These are phyloP conservation scores for Solanum neorickii DNA, from an alignment of 257 asterid genomes.

Conservation along the genomic window DNA sequence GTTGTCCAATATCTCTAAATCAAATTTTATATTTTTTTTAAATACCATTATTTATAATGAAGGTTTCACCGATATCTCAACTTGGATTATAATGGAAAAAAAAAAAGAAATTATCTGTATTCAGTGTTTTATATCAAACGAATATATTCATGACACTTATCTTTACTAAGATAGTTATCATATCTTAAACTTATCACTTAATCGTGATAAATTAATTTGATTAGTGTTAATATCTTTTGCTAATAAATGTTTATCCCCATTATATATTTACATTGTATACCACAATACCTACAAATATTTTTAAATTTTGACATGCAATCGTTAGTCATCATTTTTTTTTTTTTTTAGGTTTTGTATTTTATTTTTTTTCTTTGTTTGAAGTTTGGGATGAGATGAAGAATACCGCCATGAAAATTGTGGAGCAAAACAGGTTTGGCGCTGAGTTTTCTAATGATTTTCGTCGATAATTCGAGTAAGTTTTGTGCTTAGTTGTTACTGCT, in stretches of 20 bases:
- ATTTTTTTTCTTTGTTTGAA: background rate
- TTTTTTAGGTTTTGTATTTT: background rate
- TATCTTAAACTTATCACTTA: background rate
- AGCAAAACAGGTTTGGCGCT: constrained; percentile 88
- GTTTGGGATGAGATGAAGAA: background rate
- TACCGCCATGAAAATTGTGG: constrained; percentile 22
- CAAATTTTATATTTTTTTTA: too few species aligned
- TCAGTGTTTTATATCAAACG: background rate
- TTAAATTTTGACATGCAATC: background rate
- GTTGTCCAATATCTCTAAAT: background rate
- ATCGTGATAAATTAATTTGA: background rate
- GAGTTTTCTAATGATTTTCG: constrained; percentile 86
- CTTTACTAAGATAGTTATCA: background rate
- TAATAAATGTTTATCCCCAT: background rate
- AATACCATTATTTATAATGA: too few species aligned
- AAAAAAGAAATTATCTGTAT: too few species aligned
- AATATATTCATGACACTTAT: too few species aligned
- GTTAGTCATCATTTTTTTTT: background rate
- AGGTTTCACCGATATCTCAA: background rate
- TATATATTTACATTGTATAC: too few species aligned
- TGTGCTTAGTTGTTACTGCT: background rate
- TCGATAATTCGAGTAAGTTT: constrained; percentile 81
- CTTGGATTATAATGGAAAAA: background rate
- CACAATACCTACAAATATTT: too few species aligned
- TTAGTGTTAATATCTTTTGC: background rate